phyloP scores from a whole-genome alignment of 2,329 filamentous ascomycete species.

The Diaporthe humulicola region DNA sequence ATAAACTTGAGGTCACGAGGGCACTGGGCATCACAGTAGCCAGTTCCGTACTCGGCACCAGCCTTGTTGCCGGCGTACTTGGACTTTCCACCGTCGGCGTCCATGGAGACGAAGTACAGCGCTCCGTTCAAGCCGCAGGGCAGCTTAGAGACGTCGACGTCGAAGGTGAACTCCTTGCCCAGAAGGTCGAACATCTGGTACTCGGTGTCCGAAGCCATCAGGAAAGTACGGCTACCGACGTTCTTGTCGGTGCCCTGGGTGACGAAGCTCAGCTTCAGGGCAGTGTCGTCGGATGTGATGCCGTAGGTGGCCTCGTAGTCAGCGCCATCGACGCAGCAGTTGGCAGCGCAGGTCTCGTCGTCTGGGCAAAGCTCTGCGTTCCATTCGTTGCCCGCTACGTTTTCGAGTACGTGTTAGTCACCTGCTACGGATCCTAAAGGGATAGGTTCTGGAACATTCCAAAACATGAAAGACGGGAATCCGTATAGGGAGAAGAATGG shows the following conservation, averaged over 20 bases:
- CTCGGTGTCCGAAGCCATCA: conserved; percentile 71
- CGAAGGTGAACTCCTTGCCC: conserved; percentile 79
- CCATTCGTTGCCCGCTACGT: conserved; percentile 61
- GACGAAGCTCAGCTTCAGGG: conserved; percentile 65
- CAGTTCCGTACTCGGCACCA: conserved; percentile 72
- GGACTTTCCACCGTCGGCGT: conserved; percentile 66
- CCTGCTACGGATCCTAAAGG: too few species aligned
- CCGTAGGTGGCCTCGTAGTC: conserved; percentile 61
- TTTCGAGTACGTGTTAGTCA: too few species aligned
- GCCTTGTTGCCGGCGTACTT: conserved; percentile 65
- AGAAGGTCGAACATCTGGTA: conserved; percentile 77
- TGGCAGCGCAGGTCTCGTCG: conserved; percentile 56
- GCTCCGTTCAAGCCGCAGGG: conserved; percentile 80
- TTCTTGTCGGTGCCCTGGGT: conserved; percentile 60
- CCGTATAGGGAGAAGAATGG: too few species aligned
- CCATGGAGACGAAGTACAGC: conserved; percentile 76
- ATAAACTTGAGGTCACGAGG: conserved; percentile 71
- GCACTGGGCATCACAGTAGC: conserved; percentile 68
- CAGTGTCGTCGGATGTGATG: conserved; percentile 58
- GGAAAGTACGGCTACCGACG: conserved; percentile 71
- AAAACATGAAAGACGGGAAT: too few species aligned
- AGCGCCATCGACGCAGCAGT: conserved; percentile 62
- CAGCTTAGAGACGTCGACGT: conserved; percentile 77
- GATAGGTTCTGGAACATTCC: too few species aligned
- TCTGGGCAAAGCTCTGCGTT: conserved; percentile 53